phyloP scores from a whole-genome alignment of 139 green algal genomes.

The Micractinium conductrix region DNA sequence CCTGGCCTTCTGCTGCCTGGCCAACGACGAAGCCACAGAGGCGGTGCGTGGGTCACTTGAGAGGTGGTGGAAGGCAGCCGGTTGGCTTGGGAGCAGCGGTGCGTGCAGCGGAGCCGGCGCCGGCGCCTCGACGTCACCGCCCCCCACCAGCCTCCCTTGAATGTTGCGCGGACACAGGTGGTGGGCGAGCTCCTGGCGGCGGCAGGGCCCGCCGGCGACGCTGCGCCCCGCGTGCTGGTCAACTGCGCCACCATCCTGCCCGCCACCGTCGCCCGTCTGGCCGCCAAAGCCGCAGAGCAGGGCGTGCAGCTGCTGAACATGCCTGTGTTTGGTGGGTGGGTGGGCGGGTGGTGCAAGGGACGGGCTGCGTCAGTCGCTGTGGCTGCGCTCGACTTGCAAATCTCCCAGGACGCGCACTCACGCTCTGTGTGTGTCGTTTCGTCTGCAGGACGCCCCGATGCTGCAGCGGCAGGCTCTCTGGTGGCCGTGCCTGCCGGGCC shows the following conservation, averaged over 20 bases:
- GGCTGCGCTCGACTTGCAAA: too few relatives aligned
- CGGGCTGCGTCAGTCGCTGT: too few relatives aligned
- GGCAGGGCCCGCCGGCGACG: neutral
- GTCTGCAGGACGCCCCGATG: constrained; percentile 31
- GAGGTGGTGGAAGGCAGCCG: too few relatives aligned
- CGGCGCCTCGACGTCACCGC: too few relatives aligned
- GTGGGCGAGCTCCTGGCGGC: neutral
- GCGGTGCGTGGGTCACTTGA: neutral
- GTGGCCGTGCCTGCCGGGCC: constrained; percentile 1
- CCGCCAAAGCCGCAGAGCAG: neutral
- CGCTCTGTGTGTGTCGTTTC: too few relatives aligned
- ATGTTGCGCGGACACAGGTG: too few relatives aligned
- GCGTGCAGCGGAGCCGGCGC: too few relatives aligned
- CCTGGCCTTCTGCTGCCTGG: constrained; percentile 20
- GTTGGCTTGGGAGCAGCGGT: too few relatives aligned
- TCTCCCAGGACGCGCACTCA: too few relatives aligned
- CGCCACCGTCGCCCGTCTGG: constrained; percentile 3
- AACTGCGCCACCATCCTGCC: constrained; percentile 43
- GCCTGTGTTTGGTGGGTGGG: constrained; percentile 4
- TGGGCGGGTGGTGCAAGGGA: too few relatives aligned
- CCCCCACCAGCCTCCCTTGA: neutral
- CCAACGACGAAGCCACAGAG: constrained; percentile 32
- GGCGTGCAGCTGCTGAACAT: constrained; percentile 2
- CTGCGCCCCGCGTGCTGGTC: constrained; percentile 5
- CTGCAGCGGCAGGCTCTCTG: constrained; percentile 13